Conservation (phyloP, 2,329 filamentous ascomycete species). For the Venturia effusa region DNA sequence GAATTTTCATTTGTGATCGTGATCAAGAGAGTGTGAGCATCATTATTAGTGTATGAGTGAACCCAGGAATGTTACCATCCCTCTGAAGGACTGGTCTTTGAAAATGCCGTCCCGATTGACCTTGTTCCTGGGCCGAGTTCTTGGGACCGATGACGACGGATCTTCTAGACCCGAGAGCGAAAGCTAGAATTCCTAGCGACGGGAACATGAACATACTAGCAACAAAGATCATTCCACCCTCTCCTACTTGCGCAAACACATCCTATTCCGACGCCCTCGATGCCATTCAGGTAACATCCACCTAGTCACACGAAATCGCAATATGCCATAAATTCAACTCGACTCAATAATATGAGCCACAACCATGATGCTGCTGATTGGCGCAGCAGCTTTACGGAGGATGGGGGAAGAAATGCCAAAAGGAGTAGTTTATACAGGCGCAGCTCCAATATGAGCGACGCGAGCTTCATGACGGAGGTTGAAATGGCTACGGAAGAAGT, state of each 20-base stretch:
- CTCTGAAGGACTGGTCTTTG: not conserved
- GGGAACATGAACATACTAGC: not conserved
- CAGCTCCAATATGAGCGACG: slow-evolving; percentile 57
- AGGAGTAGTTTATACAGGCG: slow-evolving; percentile 47
- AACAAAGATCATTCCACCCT: not conserved
- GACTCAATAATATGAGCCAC: slow-evolving; percentile 9
- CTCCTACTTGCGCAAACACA: not conserved
- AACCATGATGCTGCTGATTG: slow-evolving; percentile 13
- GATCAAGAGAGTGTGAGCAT: no score
- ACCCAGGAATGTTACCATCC: not conserved
- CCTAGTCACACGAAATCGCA: not conserved
- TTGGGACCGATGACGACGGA: not conserved
- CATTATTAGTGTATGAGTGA: not conserved
- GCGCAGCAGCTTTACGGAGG: slow-evolving; percentile 19
- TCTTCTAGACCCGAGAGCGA: not conserved
- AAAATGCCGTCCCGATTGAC: not conserved
- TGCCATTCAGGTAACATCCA: slow-evolving; percentile 3
- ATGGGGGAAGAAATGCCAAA: slow-evolving; percentile 17
- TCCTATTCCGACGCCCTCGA: not conserved
- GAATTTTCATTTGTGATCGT: not conserved
- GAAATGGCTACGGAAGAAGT: slow-evolving; percentile 97
- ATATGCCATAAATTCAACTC: slow-evolving; percentile 3
- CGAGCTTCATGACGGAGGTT: slow-evolving; percentile 86
- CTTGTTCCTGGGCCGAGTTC: not conserved
- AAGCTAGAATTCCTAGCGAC: not conserved